Evolutionary conservation across 2,329 filamentous ascomycete species (phyloP).

Genomic region (Alternaria hordeiaustralica): DNA sequence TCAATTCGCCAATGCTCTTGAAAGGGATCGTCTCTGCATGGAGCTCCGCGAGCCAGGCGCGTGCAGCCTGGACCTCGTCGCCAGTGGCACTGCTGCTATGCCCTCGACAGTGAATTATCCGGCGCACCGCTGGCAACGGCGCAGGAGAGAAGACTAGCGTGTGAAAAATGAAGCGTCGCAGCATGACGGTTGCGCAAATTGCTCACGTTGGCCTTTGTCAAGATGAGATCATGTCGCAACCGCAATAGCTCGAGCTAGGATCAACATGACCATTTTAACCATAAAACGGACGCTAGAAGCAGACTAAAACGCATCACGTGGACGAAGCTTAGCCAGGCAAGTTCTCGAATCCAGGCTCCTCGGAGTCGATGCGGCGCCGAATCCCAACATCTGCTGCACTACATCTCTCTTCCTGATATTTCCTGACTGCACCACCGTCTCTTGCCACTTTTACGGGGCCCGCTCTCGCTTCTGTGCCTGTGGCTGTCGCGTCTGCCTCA

Average conservation of each 20-base stretch:
- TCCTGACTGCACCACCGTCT: conserved; percentile 15
- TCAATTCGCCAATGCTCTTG: conserved; percentile 62
- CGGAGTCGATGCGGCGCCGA: conserved; percentile 10
- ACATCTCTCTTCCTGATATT: conserved; percentile 8
- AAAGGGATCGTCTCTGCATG: conserved; percentile 61
- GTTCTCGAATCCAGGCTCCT: conserved; percentile 11
- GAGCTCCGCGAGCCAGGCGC: conserved; percentile 64
- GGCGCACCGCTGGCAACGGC: not conserved
- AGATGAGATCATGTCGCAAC: conserved; percentile 14
- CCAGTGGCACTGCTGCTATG: conserved; percentile 19
- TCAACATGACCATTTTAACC: conserved; percentile 16
- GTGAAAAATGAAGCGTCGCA: not conserved
- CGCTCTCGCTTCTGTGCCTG: conserved; percentile 13
- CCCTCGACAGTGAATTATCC: conserved; percentile 2
- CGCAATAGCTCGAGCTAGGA: conserved; percentile 15
- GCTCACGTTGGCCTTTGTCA: conserved; percentile 13
- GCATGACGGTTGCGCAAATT: not conserved
- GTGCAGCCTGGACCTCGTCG: conserved; percentile 52
- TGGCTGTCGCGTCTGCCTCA: conserved; percentile 4
- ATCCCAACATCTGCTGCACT: conserved; percentile 28
- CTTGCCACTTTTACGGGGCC: conserved; percentile 22
- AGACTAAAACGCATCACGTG: conserved; percentile 10
- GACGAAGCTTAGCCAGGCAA: conserved; percentile 5
- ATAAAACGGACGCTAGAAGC: conserved; percentile 5
- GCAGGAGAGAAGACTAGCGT: not conserved